Evolutionary conservation across 192 early-diverging fungal species (phyloP).

Genomic region (Podila epicladia): DNA sequence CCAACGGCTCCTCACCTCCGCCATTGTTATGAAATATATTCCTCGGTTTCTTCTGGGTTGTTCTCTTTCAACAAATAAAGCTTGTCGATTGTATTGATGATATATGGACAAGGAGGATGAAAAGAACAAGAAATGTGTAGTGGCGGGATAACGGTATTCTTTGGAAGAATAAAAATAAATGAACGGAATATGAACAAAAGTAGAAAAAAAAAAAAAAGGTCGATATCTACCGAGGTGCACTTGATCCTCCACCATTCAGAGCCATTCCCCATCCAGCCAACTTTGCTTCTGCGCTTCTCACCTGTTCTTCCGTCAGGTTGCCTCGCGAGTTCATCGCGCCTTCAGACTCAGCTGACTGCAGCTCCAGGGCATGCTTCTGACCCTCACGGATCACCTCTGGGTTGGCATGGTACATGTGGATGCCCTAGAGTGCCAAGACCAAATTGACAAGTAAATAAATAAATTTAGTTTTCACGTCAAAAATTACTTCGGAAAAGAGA

Average conservation of each 20-base stretch:
- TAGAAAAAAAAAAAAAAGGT: neutral
- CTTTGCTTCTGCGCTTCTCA: slow-evolving; percentile 48
- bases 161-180: neutral
- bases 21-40: too few species aligned
- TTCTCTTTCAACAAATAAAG: neutral
- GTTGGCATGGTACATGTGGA: slow-evolving; percentile 47
- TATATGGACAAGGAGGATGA: neutral
- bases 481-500: neutral
- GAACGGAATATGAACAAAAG: slow-evolving; percentile 3
- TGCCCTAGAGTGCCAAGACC: slow-evolving; percentile 17
- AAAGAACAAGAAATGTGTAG: neutral
- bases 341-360: slow-evolving; percentile 14
- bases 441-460: neutral
- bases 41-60: neutral
- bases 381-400: slow-evolving; percentile 44
- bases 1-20: too few species aligned
- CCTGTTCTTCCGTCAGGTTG: slow-evolving; percentile 49
- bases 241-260: slow-evolving; percentile 14
- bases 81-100: slow-evolving; percentile 3
- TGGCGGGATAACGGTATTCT: neutral
- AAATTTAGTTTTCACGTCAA: neutral
- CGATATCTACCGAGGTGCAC: slow-evolving; percentile 19
- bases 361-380: slow-evolving; percentile 24
- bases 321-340: slow-evolving; percentile 17
- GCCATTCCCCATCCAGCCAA: slow-evolving; percentile 41